Evolutionary conservation across 257 asterid species (phyloP).

Genomic region (Striga asiatica): DNA sequence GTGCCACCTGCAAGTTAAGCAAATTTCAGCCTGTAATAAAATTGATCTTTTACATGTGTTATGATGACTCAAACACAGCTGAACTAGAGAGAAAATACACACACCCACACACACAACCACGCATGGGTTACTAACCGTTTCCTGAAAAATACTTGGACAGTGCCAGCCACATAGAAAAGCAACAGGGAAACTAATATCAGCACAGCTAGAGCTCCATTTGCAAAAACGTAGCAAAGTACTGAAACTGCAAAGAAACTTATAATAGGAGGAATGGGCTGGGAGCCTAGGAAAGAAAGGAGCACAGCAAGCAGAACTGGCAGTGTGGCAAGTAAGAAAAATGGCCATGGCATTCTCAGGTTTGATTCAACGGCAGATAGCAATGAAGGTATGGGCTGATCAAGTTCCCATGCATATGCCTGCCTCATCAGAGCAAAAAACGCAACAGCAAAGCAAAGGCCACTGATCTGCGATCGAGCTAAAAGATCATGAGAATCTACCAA

Average conservation of each 20-base stretch:
- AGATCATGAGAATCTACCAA: constrained; percentile 9
- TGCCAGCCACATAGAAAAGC: constrained; percentile 49
- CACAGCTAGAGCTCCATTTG: constrained; percentile 64
- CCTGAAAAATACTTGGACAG: constrained; percentile 49
- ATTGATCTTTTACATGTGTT: background rate
- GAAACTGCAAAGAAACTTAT: constrained; percentile 54
- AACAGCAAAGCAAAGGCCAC: constrained; percentile 66
- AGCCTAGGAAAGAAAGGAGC: constrained; percentile 45
- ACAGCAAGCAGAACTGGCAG: constrained; percentile 48
- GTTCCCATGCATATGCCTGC: constrained; percentile 87
- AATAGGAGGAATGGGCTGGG: constrained; percentile 45
- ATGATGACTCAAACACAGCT: background rate
- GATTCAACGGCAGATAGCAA: constrained; percentile 75
- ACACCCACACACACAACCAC: constrained; percentile 1
- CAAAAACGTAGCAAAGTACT: constrained; percentile 59
- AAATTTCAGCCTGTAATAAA: constrained; percentile 19
- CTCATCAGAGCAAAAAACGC: constrained; percentile 82
- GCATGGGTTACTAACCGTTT: constrained; percentile 56
- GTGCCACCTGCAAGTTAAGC: constrained; percentile 55
- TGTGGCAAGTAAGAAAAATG: constrained; percentile 46
- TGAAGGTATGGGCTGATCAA: constrained; percentile 73
- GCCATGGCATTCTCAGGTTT: constrained; percentile 60
- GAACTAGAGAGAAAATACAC: background rate
- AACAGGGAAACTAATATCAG: constrained; percentile 55
- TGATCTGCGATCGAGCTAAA: constrained; percentile 51